Conservation (phyloP, 768 basidiomycete species). For the Phanerochaete carnosa region DNA sequence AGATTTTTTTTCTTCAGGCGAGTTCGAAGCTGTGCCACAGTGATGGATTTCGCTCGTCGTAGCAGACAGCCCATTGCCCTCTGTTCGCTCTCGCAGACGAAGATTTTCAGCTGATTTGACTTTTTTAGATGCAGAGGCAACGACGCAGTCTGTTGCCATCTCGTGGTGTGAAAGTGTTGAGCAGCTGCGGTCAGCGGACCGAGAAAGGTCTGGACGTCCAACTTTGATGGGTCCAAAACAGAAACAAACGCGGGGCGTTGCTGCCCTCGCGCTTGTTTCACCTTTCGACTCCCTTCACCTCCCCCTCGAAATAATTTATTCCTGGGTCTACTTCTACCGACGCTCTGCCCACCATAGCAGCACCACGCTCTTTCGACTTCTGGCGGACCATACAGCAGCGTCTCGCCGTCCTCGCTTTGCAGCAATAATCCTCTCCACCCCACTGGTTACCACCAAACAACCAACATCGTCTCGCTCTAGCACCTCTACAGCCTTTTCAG, state of each 20-base stretch:
- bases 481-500: neutral
- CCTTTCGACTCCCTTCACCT: constrained; percentile 10
- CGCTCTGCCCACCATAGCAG: constrained; percentile 24
- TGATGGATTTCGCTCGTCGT: neutral
- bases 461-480: constrained; percentile 24
- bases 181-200: neutral
- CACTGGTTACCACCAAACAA: constrained; percentile 19
- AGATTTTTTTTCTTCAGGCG: neutral
- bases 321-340: constrained; percentile 9
- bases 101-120: too few relatives aligned
- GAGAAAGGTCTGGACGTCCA: neutral
- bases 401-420: constrained; percentile 31
- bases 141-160: neutral
- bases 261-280: neutral
- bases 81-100: neutral
- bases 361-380: constrained; percentile 39
- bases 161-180: neutral
- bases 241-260: constrained; percentile 1
- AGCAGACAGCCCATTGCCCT: neutral
- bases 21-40: neutral
- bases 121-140: too few relatives aligned
- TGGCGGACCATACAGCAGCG: constrained; percentile 23
- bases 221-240: constrained; percentile 6
- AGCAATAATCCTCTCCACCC: constrained; percentile 26
- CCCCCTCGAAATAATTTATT: constrained; percentile 15